Evolutionary conservation across 2,329 filamentous ascomycete genomes (phyloP).

Genomic region (Colletotrichum spaethianum): DNA sequence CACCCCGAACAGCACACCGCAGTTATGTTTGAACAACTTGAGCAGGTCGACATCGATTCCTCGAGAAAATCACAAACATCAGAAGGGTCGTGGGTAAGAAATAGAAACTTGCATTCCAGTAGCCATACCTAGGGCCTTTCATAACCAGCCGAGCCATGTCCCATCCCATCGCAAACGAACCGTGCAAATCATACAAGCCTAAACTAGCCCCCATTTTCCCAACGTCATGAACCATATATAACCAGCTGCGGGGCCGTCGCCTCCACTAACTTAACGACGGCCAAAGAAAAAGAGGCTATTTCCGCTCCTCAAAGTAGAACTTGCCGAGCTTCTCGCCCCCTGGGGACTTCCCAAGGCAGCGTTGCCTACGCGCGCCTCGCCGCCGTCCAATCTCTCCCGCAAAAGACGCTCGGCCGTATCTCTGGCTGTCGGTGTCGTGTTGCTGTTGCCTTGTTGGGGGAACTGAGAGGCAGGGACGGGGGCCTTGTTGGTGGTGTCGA

Average conservation of each 20-base stretch:
- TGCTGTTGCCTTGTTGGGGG: slow-evolving; percentile 46
- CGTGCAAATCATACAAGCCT: slow-evolving; percentile 29
- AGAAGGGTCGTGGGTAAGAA: background rate
- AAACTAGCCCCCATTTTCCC: background rate
- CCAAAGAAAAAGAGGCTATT: slow-evolving; percentile 26
- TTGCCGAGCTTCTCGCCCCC: slow-evolving; percentile 65
- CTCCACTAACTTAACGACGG: background rate
- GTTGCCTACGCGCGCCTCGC: slow-evolving; percentile 57
- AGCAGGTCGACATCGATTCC: background rate
- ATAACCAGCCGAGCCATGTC: slow-evolving; percentile 20
- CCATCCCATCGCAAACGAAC: slow-evolving; percentile 3
- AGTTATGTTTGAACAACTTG: no score
- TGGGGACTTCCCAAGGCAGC: slow-evolving; percentile 60
- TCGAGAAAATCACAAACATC: background rate
- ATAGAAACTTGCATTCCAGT: slow-evolving; percentile 30
- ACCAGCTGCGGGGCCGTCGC: background rate
- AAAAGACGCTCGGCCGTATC: slow-evolving; percentile 77
- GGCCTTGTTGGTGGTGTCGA: slow-evolving; percentile 75
- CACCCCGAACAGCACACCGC: no score
- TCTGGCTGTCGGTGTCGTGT: slow-evolving; percentile 48
- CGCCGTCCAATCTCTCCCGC: slow-evolving; percentile 70
- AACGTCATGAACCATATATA: background rate
- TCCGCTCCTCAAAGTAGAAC: slow-evolving; percentile 72
- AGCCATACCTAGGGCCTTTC: slow-evolving; percentile 21
- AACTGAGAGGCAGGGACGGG: slow-evolving; percentile 63